Evolutionary conservation across 352 stramenopile genomes (phyloP), one percentile per base, ranked within the genome.

Genomic region (Pythium phragmitis): DNA sequence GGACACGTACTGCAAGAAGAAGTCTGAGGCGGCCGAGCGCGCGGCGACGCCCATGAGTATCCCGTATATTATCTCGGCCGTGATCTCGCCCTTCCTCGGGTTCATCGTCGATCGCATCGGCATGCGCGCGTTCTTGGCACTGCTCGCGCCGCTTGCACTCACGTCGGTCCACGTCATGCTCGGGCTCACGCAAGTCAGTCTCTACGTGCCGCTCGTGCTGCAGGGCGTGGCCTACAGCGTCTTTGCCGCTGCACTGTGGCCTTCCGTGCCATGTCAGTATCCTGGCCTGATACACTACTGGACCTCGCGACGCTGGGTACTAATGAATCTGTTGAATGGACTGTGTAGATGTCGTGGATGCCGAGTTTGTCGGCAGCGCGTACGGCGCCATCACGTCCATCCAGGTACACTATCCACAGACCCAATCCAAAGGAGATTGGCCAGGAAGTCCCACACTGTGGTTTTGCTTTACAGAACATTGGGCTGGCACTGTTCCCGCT

Each of bases 321-420:
- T 30, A 30, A 30, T 30, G 26, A 30, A 30, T 30, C 26, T 30
- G 26, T 30, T 30, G 26, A 30, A 30, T 30, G 26, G 26, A 30
- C 26, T 49, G 37, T 23, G 13, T 55, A 85, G 85, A 97, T 47
- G 85, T 97, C 46, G 92, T 98, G 6, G 76, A 96, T 45, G 73
- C 85, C 46, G 85, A 92, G 63, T 87, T 91, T 42, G 85, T 94
- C 12, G 94, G 93, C 41, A 97, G 88, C 49, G 94, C 92, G 4
- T 98, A 97, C 70, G 94, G 94, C 26, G 80, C 96, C 8, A 96
- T 98, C 64, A 97, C 91, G 30, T 92, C 89, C n/a, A 94, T 98
- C 36, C 93, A 94, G 70, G 85, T 91, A 30, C 26, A 30, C 26
- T 30, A 30, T 30, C 0, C 26, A 30, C 26, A 30, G 26, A 30